These are phyloP conservation scores for Candolleomyces efflorescens DNA, from an alignment of 768 basidiomycete species.

Conservation along the genomic window DNA sequence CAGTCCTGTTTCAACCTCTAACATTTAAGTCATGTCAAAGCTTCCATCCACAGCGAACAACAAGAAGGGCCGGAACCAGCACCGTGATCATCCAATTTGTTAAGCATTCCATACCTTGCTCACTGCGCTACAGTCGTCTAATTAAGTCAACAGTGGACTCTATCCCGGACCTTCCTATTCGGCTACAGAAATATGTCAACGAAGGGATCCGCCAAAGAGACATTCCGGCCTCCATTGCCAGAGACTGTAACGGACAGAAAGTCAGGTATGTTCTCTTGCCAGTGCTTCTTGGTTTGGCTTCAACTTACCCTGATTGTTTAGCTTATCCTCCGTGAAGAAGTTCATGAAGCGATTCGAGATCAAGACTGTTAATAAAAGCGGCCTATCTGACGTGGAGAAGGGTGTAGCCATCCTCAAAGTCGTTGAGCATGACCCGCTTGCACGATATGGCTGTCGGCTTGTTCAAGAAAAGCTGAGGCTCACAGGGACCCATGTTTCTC, in stretches of 20 bases:
- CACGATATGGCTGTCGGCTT: conserved; percentile 7
- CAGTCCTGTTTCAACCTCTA: too few species aligned
- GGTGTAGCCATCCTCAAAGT: conserved; percentile 9
- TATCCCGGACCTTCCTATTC: conserved; percentile 4
- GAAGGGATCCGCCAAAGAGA: neutral
- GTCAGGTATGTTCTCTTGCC: conserved; percentile 4
- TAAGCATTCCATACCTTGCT: too few species aligned
- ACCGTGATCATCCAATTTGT: conserved; percentile 1
- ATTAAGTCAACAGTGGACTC: neutral
- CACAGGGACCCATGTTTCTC: conserved; percentile 10
- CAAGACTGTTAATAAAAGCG: conserved; percentile 6
- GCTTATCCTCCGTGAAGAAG: conserved; percentile 9
- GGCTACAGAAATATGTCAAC: conserved; percentile 10
- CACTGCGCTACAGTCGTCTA: neutral
- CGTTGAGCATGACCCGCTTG: conserved; percentile 12
- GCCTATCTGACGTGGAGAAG: conserved; percentile 2
- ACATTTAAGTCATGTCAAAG: too few species aligned
- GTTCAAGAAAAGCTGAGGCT: conserved; percentile 13
- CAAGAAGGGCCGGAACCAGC: conserved; percentile 5
- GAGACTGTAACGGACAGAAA: neutral
- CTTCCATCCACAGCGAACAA: too few species aligned
- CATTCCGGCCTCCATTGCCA: neutral
- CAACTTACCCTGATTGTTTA: neutral
- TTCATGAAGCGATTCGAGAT: conserved; percentile 8
- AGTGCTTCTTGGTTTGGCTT: too few species aligned